Evolutionary conservation across 192 early-diverging fungal species (phyloP).

Genomic region (Linnemannia elongata): DNA sequence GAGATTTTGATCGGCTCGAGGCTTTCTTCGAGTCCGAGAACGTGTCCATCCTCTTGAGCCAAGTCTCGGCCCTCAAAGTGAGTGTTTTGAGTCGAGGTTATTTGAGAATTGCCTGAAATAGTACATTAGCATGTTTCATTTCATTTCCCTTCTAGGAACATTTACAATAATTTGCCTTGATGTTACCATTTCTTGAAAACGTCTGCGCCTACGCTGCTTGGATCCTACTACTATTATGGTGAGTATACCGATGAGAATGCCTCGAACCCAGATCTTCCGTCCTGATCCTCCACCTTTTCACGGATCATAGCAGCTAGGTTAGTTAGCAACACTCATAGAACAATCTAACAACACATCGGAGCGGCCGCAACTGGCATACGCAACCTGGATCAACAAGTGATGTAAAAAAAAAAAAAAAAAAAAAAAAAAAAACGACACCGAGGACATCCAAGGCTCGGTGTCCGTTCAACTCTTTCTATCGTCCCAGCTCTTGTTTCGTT

Average conservation of each 20-base stretch:
- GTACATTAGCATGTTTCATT: neutral
- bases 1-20: slow-evolving; percentile 5
- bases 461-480: too few relatives aligned
- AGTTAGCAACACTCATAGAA: too few relatives aligned
- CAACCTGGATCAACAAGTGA: too few relatives aligned
- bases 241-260: neutral
- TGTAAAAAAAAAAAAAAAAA: too few relatives aligned
- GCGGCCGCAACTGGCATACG: too few relatives aligned
- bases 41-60: too few relatives aligned
- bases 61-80: too few relatives aligned
- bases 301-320: too few relatives aligned
- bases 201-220: slow-evolving; percentile 9
- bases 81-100: neutral
- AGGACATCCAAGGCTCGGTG: too few relatives aligned
- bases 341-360: too few relatives aligned
- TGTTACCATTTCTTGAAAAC: slow-evolving; percentile 11
- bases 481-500: too few relatives aligned
- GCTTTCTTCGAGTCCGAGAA: slow-evolving; percentile 23
- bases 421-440: too few relatives aligned
- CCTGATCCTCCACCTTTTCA: slow-evolving; percentile 6
- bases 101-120: neutral
- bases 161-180: slow-evolving; percentile 13
- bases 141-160: slow-evolving; percentile 8
- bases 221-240: neutral
- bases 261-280: neutral